Evolutionary conservation across 805 yeast species (phyloP).

Genomic region (Wickerhamomyces rabaulensis): DNA sequence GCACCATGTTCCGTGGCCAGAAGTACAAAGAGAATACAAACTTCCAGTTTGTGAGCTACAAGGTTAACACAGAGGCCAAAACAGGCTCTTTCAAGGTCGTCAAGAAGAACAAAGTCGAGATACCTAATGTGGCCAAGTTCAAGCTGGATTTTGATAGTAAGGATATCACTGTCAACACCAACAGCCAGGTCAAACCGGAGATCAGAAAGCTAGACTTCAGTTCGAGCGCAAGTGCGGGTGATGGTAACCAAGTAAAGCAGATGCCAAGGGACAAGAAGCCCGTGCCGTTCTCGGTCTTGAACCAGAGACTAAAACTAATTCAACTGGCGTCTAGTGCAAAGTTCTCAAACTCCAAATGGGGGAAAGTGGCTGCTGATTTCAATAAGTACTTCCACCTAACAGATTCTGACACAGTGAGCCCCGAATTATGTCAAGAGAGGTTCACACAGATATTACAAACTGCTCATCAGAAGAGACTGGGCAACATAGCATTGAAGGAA

Average conservation of each 20-base stretch:
- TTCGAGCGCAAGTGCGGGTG: not conserved
- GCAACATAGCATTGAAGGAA: not conserved
- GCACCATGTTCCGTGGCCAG: not conserved
- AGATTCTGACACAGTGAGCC: constrained; percentile 1
- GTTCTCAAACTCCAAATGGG: not conserved
- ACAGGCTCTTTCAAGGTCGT: not conserved
- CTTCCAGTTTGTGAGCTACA: constrained; percentile 5
- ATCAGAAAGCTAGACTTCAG: not conserved
- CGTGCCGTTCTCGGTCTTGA: not conserved
- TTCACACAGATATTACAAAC: not conserved
- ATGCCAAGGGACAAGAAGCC: not conserved
- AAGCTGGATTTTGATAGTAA: not conserved
- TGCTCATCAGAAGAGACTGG: constrained; percentile 1
- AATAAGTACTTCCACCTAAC: not conserved
- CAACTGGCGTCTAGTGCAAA: not conserved
- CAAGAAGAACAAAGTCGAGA: not conserved
- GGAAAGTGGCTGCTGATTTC: not conserved
- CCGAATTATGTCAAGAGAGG: constrained; percentile 4
- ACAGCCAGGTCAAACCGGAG: not conserved
- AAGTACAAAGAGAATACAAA: not conserved
- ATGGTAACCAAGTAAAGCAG: not conserved
- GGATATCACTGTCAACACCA: not conserved
- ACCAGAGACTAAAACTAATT: not conserved
- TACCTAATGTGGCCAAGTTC: constrained; percentile 5
- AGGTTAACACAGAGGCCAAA: not conserved